Conservation (phyloP, 306 rosid species). For the Canavalia ensiformis region DNA sequence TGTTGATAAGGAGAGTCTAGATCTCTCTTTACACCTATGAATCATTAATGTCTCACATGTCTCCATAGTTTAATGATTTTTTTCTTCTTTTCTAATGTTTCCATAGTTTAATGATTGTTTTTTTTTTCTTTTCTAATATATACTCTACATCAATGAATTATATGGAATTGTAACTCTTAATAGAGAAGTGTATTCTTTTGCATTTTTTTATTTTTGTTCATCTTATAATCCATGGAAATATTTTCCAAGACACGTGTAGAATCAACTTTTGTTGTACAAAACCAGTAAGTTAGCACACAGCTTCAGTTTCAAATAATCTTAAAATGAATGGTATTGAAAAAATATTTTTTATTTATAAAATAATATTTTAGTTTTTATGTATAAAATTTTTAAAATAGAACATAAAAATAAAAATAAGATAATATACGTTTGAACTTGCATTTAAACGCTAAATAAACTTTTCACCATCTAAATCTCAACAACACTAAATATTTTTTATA, state of each 20-base stretch:
- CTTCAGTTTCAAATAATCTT: not conserved
- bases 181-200: not conserved
- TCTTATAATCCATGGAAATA: not conserved
- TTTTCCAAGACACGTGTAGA: no score
- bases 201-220: not conserved
- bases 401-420: no score
- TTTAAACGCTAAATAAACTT: no score
- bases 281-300: no score
- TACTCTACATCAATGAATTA: no score
- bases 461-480: no score
- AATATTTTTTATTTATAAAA: no score
- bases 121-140: not conserved
- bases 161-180: not conserved
- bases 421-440: no score
- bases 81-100: not conserved
- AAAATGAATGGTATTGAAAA: not conserved
- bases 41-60: not conserved
- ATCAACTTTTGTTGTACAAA: no score
- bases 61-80: not conserved
- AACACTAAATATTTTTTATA: no score
- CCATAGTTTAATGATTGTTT: not conserved
- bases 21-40: constrained; percentile 58
- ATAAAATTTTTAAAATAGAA: no score
- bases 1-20: constrained; percentile 20
- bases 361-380: no score